Evolutionary conservation across 176 grass and related monocot species (phyloP).

Genomic region (Phyllostachys edulis): DNA sequence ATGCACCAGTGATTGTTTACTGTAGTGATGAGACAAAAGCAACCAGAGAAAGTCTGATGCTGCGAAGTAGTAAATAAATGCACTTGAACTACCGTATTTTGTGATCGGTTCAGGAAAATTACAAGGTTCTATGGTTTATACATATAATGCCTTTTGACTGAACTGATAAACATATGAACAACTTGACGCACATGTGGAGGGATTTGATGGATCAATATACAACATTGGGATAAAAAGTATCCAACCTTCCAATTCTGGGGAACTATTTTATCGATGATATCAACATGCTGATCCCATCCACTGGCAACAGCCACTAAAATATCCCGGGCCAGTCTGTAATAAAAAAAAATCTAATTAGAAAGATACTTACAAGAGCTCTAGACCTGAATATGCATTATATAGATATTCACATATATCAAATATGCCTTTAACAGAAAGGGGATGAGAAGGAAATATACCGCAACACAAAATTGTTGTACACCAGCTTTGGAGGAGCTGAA

Average conservation of each 20-base stretch:
- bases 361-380: not conserved
- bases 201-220: constrained; percentile 1
- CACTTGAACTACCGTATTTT: not conserved
- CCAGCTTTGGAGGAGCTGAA: constrained; percentile 92
- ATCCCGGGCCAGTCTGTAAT: constrained; percentile 63
- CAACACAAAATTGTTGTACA: constrained; percentile 88
- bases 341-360: constrained; percentile 36
- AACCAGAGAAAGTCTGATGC: not conserved
- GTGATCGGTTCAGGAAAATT: not conserved
- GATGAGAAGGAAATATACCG: constrained; percentile 47
- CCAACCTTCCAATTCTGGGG: constrained; percentile 92
- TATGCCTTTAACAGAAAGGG: constrained; percentile 16
- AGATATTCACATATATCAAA: constrained; percentile 17
- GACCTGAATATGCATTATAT: constrained; percentile 22
- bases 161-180: constrained; percentile 7
- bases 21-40: not conserved
- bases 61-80: not conserved
- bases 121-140: not conserved
- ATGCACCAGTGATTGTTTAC: not conserved
- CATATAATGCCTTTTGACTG: not conserved
- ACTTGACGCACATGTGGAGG: not conserved
- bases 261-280: constrained; percentile 80
- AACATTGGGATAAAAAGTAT: constrained; percentile 22
- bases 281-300: constrained; percentile 82
- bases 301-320: constrained; percentile 74